phyloP scores from a whole-genome alignment of 2,329 filamentous ascomycete genomes.

The Aspergillus intermedius region DNA sequence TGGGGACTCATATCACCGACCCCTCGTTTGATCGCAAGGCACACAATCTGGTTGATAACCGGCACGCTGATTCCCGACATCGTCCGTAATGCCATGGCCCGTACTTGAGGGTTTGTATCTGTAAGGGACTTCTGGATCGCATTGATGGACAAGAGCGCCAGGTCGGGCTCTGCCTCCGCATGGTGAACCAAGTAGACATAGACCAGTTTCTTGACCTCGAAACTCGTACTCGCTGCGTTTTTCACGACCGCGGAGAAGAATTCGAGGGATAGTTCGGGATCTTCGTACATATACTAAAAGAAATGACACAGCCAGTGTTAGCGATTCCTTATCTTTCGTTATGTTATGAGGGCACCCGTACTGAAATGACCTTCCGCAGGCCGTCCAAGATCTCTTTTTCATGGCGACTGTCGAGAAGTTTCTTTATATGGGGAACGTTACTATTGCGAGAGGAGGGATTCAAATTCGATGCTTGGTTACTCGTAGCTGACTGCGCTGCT shows the following conservation, averaged over 20 bases:
- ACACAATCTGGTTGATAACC: slow-evolving; percentile 96
- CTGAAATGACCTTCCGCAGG: slow-evolving; percentile 77
- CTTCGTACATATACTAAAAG: slow-evolving; percentile 86
- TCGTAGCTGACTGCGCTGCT: slow-evolving; percentile 80
- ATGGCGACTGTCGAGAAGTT: slow-evolving; percentile 85
- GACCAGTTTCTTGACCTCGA: slow-evolving; percentile 95
- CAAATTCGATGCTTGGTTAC: slow-evolving; percentile 44
- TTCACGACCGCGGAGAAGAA: slow-evolving; percentile 99
- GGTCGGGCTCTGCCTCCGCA: slow-evolving; percentile 91
- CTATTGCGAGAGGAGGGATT: slow-evolving; percentile 59
- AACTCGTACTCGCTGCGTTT: slow-evolving; percentile 87
- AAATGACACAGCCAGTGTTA: slow-evolving; percentile 11
- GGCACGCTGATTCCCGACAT: slow-evolving; percentile 98
- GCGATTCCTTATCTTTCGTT: not conserved
- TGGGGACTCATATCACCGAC: slow-evolving; percentile 89
- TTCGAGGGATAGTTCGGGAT: slow-evolving; percentile 69
- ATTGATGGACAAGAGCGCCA: slow-evolving; percentile 93
- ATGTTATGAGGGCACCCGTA: slow-evolving; percentile 37
- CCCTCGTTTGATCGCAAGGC: slow-evolving; percentile 89
- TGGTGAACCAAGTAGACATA: slow-evolving; percentile 98
- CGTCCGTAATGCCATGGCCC: slow-evolving; percentile 85
- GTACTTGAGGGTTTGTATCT: slow-evolving; percentile 81
- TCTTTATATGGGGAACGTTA: slow-evolving; percentile 81
- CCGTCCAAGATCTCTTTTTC: slow-evolving; percentile 92
- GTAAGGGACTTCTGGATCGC: slow-evolving; percentile 97